Base-by-base conservation (phyloP, 1,284 basidiomycete genomes). In the Mycosarcoma maydis region DNA sequence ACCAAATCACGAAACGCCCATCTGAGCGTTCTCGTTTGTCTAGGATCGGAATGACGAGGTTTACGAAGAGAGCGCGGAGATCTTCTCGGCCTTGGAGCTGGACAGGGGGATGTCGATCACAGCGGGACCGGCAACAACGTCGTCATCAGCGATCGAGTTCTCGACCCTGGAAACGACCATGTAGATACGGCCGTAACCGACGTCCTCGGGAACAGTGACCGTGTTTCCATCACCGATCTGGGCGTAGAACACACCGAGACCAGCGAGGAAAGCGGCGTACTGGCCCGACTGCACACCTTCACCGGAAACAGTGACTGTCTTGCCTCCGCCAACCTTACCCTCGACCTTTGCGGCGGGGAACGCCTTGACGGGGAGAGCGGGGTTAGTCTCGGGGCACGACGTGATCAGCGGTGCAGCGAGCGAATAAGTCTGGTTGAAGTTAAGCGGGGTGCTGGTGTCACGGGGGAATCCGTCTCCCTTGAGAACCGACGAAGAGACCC, bases 371-470 rank as follows among this genome's bases (percentile, higher is more conserved):
- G 81, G 83, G 19, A 86, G 83, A 2, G 81, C 68, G 2, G 84
- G 81, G 76, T 87, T 87, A 47, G 81, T 73, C 2, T 72, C 48
- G 0, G 88, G 88, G 82, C 88, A 89, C 7, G 47, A 57, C 37
- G 65, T 81, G 80, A 85, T 83, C 58, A 85, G 80, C 6, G 79
- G 72, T 2, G 83, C 83, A 39, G 82, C 83, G 24, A 83, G 73
- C 22, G 82, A 81, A 76, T 77, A 83, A 26, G 82, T 81, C 65
- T 82, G 76, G 65, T 82, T 76, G 53, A 82, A 75, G 68, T 82
- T 83, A 27, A 82, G 62, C 16, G 83, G 77, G 66, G 89, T 90
- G 87, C 86, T 88, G 73, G 68, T 56, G 24, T 53, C 50, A 10
- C 38, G 43, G 22, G 64, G 57, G 59, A 70, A 72, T 22, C 54